Base-by-base conservation (phyloP, 2,329 filamentous ascomycete genomes). In the Stagonosporopsis tanaceti region DNA sequence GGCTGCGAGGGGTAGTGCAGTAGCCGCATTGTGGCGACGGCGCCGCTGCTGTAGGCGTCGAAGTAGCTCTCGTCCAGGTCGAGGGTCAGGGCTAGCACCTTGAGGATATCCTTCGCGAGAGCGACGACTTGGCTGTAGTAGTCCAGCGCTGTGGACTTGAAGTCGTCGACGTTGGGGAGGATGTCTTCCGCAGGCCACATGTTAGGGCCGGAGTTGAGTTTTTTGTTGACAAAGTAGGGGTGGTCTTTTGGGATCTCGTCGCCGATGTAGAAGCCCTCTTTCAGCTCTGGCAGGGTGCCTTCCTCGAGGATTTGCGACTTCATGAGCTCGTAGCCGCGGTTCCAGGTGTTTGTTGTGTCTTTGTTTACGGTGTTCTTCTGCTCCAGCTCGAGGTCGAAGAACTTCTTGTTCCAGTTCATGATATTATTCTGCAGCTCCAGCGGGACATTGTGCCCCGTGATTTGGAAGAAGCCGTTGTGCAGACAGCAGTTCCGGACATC, bases 381-480 rank as follows among this genome's bases (percentile, higher is more conserved):
- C 17, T 79, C 78, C 12, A 77, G 61, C 2, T 53, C 42, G 11
- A 80, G 62, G 11, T 73, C 63, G 46, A 81, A 81, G 60, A 81
- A 80, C 11, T 72, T 68, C 50, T 76, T 77, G 17, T 75, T 74
- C 60, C 73, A 76, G 7, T 64, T 34, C 68, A 81, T 74, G 11
- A 79, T 73, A 6, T 66, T 64, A 2, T 73, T 62, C 50, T 80
- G 78, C 2, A 81, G 59, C 2, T 74, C 67, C 7, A 72, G 40
- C 1, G 79, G 74, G 6, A 81, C 72, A 1, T 71, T 66, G 50
- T 81, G 78, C 27, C 76, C 76, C 2, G 72, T 76, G 58, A 81
- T 79, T 53, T 81, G 79, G 64, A 81, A 81, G 66, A 81, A 81
- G 20, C 80, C 79, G 66, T 74, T 73, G 57, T 72, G 65, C 15